Evolutionary conservation across 2,329 filamentous ascomycete species (phyloP), one percentile per base, ranked within the genome.

Genomic region (Cordyceps tenuipes): DNA sequence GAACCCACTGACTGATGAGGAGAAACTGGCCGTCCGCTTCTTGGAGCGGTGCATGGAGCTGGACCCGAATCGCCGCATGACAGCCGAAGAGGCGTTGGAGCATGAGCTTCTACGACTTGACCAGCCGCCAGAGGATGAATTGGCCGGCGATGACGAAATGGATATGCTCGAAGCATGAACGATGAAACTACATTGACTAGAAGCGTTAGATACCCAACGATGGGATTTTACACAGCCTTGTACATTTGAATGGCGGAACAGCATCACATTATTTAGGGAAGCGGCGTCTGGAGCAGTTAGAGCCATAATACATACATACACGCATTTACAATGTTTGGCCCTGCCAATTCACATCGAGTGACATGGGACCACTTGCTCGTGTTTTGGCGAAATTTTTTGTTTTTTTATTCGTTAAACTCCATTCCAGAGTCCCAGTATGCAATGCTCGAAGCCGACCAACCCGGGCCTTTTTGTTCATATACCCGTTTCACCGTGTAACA

Each of bases 21-120:
- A 94, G 75, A 84, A 82, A 66, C 77, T 88, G 62, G 90, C 90
- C 0, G 79, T 93, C 0, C 78, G 82, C 47, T 94, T 95, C 68
- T 72, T 95, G 62, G 79, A 83, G 54, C 75, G 82, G 19, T 90
- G 89, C 66, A 81, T 95, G 70, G 89, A 94, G 60, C 77, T 92
- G 52, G 89, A 95, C 68, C 89, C 90, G 0, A 77, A 77, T 29
- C 85, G 82, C 71, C 78, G 90, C 29, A 89, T 93, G 61, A 90
- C 86, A 47, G 90, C 90, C 1, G 80, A 82, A 36, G 84, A 92
- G 66, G 90, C 90, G 0, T 71, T 95, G 51, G 72, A 82, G 54
- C 89, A 93, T 70, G 83, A 87, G 0, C 93, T 93, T 68, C 71
- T 92, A 63, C 72, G 70, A 48, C 64, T 71, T 19, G 67, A 67